Evolutionary conservation across 2,329 filamentous ascomycete genomes (phyloP), one percentile per base, ranked within the genome.

Genomic region (Microsporum ferrugineum): DNA sequence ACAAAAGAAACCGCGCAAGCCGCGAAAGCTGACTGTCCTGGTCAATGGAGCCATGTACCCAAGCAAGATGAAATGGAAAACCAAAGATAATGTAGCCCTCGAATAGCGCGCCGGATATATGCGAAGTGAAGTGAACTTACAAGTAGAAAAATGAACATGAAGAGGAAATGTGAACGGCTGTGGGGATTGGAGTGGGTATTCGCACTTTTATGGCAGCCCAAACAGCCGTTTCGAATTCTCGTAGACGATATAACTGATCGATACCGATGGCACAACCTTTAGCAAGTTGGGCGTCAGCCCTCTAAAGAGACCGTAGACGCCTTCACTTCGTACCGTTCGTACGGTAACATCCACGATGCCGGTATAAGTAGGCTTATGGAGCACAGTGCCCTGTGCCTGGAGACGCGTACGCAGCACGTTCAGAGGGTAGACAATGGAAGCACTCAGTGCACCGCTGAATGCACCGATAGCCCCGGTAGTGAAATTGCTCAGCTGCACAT

Each of bases 241-340:
- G 71, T 96, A 96, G 63, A 94, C 88, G 69, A 95, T 84, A 80
- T 94, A 96, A 60, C 90, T 91, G 72, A 99, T 97, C 68, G 91
- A 96, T 60, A 99, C 87, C 34, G 94, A 91, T 1, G 94, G 94
- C 7, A 94, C 91, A 39, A 99, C 94, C 78, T 99, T 99, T 68
- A 99, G 80, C 43, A 99, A 79, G 71, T 97, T 99, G 3, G 94
- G 94, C 47, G 92, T 96, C 65, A 97, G 79, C 1, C 94, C 94
- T 75, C 95, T 96, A 80, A 96, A 99, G 61, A 99, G 79, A 1
- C 94, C 94, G 62, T 88, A 82, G 41, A 88, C 72, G 0, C 94
- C 94, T 75, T 99, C 94, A 57, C 87, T 84, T 67, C 85, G 80
- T 39, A 96, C 77, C 6, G 94, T 99, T 75, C 88, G 89, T 60